Evolutionary conservation across 306 rosid species (phyloP), one percentile per base, ranked within the genome.

Genomic region (Neltuma alba): DNA sequence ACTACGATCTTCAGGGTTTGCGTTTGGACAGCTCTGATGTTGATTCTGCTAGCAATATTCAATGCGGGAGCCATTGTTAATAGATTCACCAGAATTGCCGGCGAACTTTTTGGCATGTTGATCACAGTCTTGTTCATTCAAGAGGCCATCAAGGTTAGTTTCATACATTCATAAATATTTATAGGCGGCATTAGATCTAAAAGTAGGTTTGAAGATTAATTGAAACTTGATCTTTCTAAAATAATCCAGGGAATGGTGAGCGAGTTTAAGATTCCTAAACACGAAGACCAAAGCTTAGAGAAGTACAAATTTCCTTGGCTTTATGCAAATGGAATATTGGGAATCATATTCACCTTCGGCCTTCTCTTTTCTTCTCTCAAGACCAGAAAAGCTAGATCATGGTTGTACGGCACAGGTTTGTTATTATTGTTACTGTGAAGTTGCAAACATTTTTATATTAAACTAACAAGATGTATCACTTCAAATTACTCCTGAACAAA

Each of bases 21-120:
- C 60, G 90, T 91, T 42, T 94, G 98, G 98, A 91, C 97, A 50
- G 84, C 97, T 63, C 86, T 94, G 47, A 81, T 91, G 83, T 85
- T 94, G 65, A 82, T 89, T 72, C 85, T 94, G 62, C 87, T 92
- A 28, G 97, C 97, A 34, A 85, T 91, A 41, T 87, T 94, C 91
- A 92, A 92, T 84, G 98, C 89, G 31, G 92, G 94, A 57, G 64
- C 65, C 27, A 76, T 94, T 28, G 87, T 92, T 89, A 92, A 80
- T 31, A 89, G 84, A 76, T 94, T 94, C 78, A 94, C 98, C 1
- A 89, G 98, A 86, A 81, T 92, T 67, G 94, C 98, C 0, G 97
- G 95, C 2, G 97, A 92, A 70, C 88, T 92, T 76, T 94, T 94
- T 38, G 97, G 97, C 81, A 92, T 91, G 97, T 79, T 94, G 87